Evolutionary conservation across 2,329 filamentous ascomycete genomes (phyloP).

Genomic region (Venturia carpophila): DNA sequence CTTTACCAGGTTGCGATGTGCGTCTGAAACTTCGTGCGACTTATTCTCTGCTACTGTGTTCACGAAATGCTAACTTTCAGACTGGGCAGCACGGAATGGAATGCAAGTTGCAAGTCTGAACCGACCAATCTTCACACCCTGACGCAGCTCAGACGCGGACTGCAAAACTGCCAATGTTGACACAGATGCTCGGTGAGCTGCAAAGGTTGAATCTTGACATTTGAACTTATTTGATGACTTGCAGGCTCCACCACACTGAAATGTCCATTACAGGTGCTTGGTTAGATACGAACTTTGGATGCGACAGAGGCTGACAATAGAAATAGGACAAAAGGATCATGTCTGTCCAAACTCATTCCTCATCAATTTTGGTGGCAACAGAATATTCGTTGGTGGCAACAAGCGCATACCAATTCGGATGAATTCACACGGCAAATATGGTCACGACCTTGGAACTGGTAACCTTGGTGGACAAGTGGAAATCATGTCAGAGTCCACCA

Average conservation of each 20-base stretch:
- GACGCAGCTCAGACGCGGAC: not conserved
- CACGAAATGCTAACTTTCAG: not conserved
- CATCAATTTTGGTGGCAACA: conserved; percentile 13
- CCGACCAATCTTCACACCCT: not conserved
- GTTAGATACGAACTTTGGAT: too few relatives aligned
- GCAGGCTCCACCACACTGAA: not conserved
- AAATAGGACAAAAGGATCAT: not conserved
- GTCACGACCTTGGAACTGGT: conserved; percentile 14
- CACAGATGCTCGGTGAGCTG: not conserved
- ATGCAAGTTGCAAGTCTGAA: not conserved
- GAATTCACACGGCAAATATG: conserved; percentile 17
- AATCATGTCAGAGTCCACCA: conserved; percentile 14
- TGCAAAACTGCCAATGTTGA: not conserved
- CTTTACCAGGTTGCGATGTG: not conserved
- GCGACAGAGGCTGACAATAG: too few relatives aligned
- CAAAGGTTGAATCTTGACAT: not conserved
- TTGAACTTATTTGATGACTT: not conserved
- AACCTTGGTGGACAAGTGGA: conserved; percentile 14
- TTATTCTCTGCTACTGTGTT: too few relatives aligned
- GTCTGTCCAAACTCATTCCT: not conserved
- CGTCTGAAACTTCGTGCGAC: not conserved
- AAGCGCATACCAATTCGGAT: conserved; percentile 18
- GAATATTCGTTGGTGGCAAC: conserved; percentile 17
- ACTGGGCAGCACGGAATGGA: conserved; percentile 6
- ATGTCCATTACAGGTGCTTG: not conserved